A percentile compares a stretch with the other conserved stretches of the same genome.
Conservation (phyloP, 2,329 filamentous ascomycete species). For the Pezicula neosporulosa region DNA sequence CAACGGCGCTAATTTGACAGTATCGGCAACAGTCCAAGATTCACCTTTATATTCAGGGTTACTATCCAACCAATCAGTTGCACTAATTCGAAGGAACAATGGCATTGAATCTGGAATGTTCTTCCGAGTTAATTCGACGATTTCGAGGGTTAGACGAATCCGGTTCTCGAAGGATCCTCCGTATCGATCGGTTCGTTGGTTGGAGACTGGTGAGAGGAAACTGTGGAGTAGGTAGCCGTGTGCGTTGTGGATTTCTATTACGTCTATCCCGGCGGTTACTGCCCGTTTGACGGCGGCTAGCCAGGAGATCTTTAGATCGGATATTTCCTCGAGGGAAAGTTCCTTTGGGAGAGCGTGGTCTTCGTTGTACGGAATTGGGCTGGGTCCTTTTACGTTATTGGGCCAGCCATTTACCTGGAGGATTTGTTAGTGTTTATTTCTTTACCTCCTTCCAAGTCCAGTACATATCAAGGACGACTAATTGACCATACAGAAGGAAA, state of each 20-base stretch:
- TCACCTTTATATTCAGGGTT: conserved; percentile 48
- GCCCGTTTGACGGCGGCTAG: conserved; percentile 55
- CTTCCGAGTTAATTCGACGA: conserved; percentile 58
- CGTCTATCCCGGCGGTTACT: conserved; percentile 64
- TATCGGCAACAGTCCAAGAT: conserved; percentile 66
- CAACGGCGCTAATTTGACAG: conserved; percentile 56
- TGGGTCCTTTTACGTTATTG: conserved; percentile 48
- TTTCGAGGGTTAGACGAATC: conserved; percentile 62
- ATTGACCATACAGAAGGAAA: background rate
- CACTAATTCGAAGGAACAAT: conserved; percentile 69
- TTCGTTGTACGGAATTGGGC: conserved; percentile 55
- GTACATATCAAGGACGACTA: background rate
- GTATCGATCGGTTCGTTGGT: conserved; percentile 65
- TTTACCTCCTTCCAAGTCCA: too few species aligned
- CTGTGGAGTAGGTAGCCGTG: conserved; percentile 73
- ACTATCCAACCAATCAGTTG: conserved; percentile 71
- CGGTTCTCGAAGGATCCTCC: conserved; percentile 72
- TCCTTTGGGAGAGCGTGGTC: conserved; percentile 60
- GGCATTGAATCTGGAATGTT: conserved; percentile 66
- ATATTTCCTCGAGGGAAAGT: conserved; percentile 67
- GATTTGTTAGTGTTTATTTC: background rate
- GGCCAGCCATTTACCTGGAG: conserved; percentile 51
- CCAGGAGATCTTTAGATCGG: conserved; percentile 59
- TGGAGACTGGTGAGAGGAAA: conserved; percentile 69
- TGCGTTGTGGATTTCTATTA: conserved; percentile 76